Evolutionary conservation across 768 basidiomycete species (phyloP).

Genomic region (Cubamyces sp.): DNA sequence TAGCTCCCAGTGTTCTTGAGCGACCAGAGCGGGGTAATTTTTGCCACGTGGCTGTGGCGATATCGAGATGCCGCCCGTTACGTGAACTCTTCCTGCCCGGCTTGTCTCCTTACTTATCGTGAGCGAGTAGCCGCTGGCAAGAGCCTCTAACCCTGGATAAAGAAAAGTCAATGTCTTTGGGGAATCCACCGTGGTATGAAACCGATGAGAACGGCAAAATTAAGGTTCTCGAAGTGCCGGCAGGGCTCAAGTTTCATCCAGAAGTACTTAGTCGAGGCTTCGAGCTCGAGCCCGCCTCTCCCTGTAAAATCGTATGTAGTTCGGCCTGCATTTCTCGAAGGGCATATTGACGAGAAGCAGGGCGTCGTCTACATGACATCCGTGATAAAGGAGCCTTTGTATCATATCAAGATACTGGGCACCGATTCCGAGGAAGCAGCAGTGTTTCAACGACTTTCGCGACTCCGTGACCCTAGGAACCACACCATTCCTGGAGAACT

Average conservation of each 20-base stretch:
- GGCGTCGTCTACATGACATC: background rate
- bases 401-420: background rate
- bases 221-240: background rate
- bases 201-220: background rate
- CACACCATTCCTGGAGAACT: background rate
- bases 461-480: background rate
- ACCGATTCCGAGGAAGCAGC: background rate
- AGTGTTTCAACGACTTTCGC: background rate
- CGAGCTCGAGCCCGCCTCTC: background rate
- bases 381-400: background rate
- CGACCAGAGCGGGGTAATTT: too few relatives aligned
- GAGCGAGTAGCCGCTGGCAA: too few relatives aligned
- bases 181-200: background rate
- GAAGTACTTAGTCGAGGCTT: background rate
- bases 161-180: background rate
- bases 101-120: too few relatives aligned
- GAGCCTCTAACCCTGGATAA: too few relatives aligned
- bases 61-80: too few relatives aligned
- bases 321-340: too few relatives aligned
- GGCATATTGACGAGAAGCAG: too few relatives aligned
- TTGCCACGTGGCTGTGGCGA: too few relatives aligned
- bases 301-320: background rate
- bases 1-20: too few relatives aligned
- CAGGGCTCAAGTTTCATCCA: background rate
- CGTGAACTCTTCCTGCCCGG: too few relatives aligned